phyloP scores from a whole-genome alignment of 768 basidiomycete genomes.

The Clavaria fumosa region DNA sequence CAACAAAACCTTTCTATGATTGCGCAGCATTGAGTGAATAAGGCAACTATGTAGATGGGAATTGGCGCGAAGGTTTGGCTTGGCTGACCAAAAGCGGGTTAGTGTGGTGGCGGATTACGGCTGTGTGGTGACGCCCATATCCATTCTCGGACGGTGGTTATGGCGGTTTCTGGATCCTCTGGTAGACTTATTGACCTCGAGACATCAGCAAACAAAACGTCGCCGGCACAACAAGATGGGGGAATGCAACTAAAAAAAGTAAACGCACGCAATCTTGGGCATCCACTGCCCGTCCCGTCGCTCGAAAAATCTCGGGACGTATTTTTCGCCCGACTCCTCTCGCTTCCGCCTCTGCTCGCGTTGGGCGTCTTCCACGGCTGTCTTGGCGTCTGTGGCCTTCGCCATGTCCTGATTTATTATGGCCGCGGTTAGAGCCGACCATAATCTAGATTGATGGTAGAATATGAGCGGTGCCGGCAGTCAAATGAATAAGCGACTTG shows the following conservation, averaged over 20 bases:
- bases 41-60: too few relatives aligned
- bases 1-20: slow-evolving; percentile 8
- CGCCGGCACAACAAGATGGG: too few relatives aligned
- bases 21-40: background rate
- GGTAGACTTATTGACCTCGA: slow-evolving; percentile 39
- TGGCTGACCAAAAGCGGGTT: too few relatives aligned
- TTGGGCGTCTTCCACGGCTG: slow-evolving; percentile 81
- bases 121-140: slow-evolving; percentile 36
- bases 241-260: slow-evolving; percentile 5
- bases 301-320: slow-evolving; percentile 73
- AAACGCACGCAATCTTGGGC: slow-evolving; percentile 58
- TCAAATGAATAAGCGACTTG: slow-evolving; percentile 18
- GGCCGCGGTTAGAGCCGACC: slow-evolving; percentile 72
- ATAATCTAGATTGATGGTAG: slow-evolving; percentile 34
- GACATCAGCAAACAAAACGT: too few relatives aligned
- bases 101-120: background rate
- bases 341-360: slow-evolving; percentile 60
- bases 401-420: slow-evolving; percentile 88
- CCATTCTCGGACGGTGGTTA: slow-evolving; percentile 56
- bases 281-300: slow-evolving; percentile 62
- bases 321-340: slow-evolving; percentile 56
- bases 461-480: slow-evolving; percentile 2
- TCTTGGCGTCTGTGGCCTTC: slow-evolving; percentile 81
- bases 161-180: slow-evolving; percentile 50
- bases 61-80: too few relatives aligned